These are phyloP conservation scores for Suhomyces tanzawaensis DNA, from an alignment of 805 yeast species.

Conservation along the genomic window DNA sequence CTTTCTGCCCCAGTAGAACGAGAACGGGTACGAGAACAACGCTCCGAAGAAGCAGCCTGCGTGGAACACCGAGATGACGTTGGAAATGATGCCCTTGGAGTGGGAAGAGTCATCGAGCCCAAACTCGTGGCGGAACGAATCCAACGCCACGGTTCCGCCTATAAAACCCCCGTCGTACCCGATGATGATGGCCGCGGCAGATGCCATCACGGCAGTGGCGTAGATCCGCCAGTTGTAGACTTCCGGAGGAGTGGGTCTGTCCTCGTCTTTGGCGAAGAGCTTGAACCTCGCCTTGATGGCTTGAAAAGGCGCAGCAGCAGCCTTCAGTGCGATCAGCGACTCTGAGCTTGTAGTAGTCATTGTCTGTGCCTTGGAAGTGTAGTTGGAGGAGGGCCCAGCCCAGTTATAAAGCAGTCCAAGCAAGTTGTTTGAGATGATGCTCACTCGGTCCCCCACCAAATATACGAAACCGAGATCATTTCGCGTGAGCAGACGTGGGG, in stretches of 20 bases:
- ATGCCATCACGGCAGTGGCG: conserved; percentile 35
- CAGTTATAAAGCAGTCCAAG: no score
- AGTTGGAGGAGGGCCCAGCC: no score
- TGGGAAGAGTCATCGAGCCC: conserved; percentile 24
- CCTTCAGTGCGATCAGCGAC: background rate
- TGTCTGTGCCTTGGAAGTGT: no score
- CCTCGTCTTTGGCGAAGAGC: conserved; percentile 32
- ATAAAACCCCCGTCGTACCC: conserved; percentile 43
- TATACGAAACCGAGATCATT: no score
- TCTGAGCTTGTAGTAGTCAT: background rate
- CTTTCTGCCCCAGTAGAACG: conserved; percentile 33
- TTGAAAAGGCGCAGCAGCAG: background rate
- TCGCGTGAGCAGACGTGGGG: no score
- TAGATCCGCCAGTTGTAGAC: conserved; percentile 36
- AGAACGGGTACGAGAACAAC: conserved; percentile 34
- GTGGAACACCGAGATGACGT: conserved; percentile 39
- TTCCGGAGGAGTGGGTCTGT: conserved; percentile 37
- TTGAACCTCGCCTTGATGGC: background rate
- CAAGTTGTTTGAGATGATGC: no score
- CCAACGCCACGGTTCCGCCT: conserved; percentile 38
- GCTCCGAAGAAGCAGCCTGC: conserved; percentile 43
- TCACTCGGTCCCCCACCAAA: no score
- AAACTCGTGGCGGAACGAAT: conserved; percentile 32
- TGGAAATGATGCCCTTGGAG: conserved; percentile 24
- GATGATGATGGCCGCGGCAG: conserved; percentile 39